Evolutionary conservation across 805 yeast genomes (phyloP).

Genomic region (Candida ipomoeae): DNA sequence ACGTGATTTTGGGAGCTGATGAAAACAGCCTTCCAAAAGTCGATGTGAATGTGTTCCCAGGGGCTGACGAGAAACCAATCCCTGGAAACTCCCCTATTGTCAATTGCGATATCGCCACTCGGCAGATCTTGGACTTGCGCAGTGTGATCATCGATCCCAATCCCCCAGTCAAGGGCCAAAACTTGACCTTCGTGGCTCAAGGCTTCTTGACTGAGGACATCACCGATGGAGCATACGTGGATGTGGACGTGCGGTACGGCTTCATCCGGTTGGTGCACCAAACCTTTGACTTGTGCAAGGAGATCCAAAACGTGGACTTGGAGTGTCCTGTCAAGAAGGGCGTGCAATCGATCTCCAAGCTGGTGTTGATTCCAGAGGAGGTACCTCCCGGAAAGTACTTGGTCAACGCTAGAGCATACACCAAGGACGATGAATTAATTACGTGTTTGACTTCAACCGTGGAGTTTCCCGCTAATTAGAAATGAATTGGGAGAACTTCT

Average conservation of each 20-base stretch:
- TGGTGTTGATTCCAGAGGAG: slow-evolving; percentile 80
- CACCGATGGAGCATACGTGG: slow-evolving; percentile 88
- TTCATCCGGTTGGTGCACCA: slow-evolving; percentile 83
- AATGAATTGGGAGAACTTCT: neutral
- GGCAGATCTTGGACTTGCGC: slow-evolving; percentile 63
- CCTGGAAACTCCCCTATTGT: slow-evolving; percentile 88
- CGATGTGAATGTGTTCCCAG: slow-evolving; percentile 12
- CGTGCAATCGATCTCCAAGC: slow-evolving; percentile 56
- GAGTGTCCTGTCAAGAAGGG: slow-evolving; percentile 82
- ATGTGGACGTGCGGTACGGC: slow-evolving; percentile 89
- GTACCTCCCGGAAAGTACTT: slow-evolving; percentile 94
- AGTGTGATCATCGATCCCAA: slow-evolving; percentile 66
- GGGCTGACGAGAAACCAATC: slow-evolving; percentile 55
- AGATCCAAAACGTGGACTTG: slow-evolving; percentile 76
- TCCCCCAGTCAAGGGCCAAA: slow-evolving; percentile 85
- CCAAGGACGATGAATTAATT: slow-evolving; percentile 73
- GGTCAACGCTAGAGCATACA: slow-evolving; percentile 86
- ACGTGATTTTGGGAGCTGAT: no score
- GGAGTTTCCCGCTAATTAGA: slow-evolving; percentile 41
- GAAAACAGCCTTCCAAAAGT: no score
- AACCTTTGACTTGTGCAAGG: slow-evolving; percentile 91
- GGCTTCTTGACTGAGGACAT: slow-evolving; percentile 58
- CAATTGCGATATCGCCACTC: slow-evolving; percentile 62
- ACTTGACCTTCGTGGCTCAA: slow-evolving; percentile 71
- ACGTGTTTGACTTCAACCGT: slow-evolving; percentile 79